Base-by-base conservation (phyloP, 2,329 filamentous ascomycete genomes). In the Alternaria ethzedia region DNA sequence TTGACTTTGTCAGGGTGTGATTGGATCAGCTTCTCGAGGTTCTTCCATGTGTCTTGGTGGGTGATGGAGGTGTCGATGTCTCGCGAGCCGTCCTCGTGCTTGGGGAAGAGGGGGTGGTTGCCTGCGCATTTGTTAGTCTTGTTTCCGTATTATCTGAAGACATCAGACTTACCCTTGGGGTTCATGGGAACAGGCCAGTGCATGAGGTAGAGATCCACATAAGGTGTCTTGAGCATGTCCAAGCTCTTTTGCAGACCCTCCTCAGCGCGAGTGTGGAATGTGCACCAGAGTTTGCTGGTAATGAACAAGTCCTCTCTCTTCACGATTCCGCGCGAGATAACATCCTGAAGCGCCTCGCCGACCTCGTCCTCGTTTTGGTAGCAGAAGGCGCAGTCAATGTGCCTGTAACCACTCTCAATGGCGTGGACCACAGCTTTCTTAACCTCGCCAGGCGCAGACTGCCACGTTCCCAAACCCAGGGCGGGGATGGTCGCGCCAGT, bases 131-230 rank as follows among this genome's bases (percentile, higher is more conserved):
- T 15, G 23, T 72, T 11, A 69, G 47, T 49, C 5, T 15, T 13
- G 8, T 10, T 52, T 50, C 12, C 10, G 10, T 28, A 13, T 36
- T 20, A 17, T 11, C 3, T 55, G 2, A 4, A 10, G 32, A n/a
- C 6, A 15, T 23, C 4, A 36, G 36, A 54, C 67, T 44, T 64
- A 86, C 90, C 91, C 32, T 91, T 86, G 8, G 91, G 90, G 82
- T 94, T 95, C 88, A 94, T 90, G 54, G 91, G 88, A 49, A 93
- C 83, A 6, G 92, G 91, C 92, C 92, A 96, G 82, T 97, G 93
- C 83, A 96, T 87, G 41, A 96, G 85, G 77, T 88, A 93, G 61
- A 96, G 83, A 78, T 96, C 93, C 6, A 96, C 86, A 78, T 96
- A 95, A 68, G 93, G 90, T 51, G 96, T 83, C 2, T 92, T 91